Percentiles rank a stretch among this genome's conserved stretches.
phyloP scores from a whole-genome alignment of 345 rosid species.

The Rhodamnia rubescens region DNA sequence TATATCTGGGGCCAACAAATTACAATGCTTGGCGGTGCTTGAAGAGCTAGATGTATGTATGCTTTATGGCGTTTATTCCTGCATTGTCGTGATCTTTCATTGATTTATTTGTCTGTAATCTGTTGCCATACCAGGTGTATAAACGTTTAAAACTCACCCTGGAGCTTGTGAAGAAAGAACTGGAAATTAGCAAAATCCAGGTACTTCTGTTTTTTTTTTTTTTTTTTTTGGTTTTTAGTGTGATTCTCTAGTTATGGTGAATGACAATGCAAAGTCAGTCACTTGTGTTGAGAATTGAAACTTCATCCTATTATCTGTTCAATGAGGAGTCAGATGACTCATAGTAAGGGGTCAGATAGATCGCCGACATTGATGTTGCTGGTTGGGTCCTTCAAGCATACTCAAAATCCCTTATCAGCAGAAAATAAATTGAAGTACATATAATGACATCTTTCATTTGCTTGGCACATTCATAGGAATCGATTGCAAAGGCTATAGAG shows the following conservation, averaged over 20 bases:
- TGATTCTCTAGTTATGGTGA: not conserved
- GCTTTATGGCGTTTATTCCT: not conserved
- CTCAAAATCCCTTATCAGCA: not conserved
- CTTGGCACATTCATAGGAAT: constrained; percentile 42
- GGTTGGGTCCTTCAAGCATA: not conserved
- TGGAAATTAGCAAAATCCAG: constrained; percentile 98
- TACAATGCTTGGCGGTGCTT: constrained; percentile 81
- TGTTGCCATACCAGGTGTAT: constrained; percentile 44
- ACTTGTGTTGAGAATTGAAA: not conserved
- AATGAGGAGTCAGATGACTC: not conserved
- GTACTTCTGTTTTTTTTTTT: constrained; percentile 10
- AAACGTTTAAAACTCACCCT: constrained; percentile 80
- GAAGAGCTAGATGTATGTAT: constrained; percentile 95
- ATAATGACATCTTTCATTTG: not conserved
- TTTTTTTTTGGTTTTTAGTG: not conserved
- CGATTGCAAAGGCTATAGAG: constrained; percentile 97
- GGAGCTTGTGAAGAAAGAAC: constrained; percentile 88
- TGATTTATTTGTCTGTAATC: not conserved
- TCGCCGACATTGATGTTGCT: not conserved
- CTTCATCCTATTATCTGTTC: not conserved
- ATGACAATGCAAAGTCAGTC: not conserved
- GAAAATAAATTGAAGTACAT: not conserved
- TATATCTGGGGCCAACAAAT: constrained; percentile 85
- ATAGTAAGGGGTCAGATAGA: not conserved
- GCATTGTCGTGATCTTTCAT: not conserved